A percentile compares a stretch with the other conserved stretches of the same genome.
These are phyloP conservation scores for Filobasidium wieringae DNA, from an alignment of 768 basidiomycete genomes.

Conservation along the genomic window DNA sequence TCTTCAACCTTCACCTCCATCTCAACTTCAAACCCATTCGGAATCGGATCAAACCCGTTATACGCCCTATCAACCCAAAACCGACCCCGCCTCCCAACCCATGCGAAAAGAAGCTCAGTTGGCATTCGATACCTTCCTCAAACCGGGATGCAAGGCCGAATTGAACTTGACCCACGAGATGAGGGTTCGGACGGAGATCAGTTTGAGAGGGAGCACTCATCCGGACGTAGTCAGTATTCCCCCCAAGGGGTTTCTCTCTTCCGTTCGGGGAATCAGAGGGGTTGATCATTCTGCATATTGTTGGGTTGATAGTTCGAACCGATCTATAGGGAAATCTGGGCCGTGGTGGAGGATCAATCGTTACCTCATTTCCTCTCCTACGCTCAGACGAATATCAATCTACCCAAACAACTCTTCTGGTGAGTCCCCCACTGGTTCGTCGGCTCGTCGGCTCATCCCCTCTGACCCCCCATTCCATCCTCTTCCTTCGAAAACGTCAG, in stretches of 20 bases:
- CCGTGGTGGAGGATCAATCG: conserved; percentile 25
- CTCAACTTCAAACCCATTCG: too few relatives aligned
- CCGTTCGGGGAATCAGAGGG: neutral
- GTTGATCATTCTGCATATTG: too few relatives aligned
- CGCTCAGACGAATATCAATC: conserved; percentile 27
- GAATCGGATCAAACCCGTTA: neutral
- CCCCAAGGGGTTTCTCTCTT: too few relatives aligned
- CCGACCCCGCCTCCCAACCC: conserved; percentile 23
- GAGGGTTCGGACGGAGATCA: conserved; percentile 17
- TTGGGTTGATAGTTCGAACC: conserved; percentile 27
- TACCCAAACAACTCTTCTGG: conserved; percentile 32
- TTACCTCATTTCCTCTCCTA: conserved; percentile 26
- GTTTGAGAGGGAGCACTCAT: conserved; percentile 24
- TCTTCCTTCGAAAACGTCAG: conserved; percentile 6
- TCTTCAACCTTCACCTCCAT: neutral
- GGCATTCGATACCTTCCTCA: conserved; percentile 30
- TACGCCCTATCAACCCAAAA: neutral
- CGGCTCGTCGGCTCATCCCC: neutral
- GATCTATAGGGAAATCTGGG: conserved; percentile 31
- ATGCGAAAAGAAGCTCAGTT: conserved; percentile 27
- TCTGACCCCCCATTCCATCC: neutral
- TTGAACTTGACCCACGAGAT: conserved; percentile 29
- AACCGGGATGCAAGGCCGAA: conserved; percentile 24
- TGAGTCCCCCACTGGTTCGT: conserved; percentile 6
- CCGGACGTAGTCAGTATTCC: conserved; percentile 28